Percentiles rank a stretch among this genome's conserved stretches.
Conservation (phyloP, 768 basidiomycete genomes). For the Lyophyllum semitale region DNA sequence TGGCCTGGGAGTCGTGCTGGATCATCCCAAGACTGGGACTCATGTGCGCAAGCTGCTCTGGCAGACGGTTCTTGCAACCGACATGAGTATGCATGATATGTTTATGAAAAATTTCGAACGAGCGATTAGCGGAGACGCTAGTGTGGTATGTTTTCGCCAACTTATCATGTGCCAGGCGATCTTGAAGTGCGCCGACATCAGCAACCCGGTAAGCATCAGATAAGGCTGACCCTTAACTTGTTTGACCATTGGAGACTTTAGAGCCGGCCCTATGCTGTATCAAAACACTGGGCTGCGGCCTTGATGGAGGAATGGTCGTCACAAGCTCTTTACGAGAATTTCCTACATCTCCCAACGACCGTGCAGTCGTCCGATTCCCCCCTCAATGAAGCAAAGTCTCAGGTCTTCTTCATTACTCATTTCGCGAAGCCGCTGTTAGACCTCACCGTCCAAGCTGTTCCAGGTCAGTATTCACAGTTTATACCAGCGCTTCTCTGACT, state of each 20-base stretch:
- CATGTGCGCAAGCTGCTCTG: slow-evolving; percentile 75
- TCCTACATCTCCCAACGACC: slow-evolving; percentile 72
- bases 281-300: slow-evolving; percentile 90
- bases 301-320: slow-evolving; percentile 88
- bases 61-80: slow-evolving; percentile 86
- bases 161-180: slow-evolving; percentile 85
- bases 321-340: slow-evolving; percentile 85
- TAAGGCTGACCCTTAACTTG: slow-evolving; percentile 2
- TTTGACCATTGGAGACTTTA: slow-evolving; percentile 28
- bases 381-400: slow-evolving; percentile 72
- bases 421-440: slow-evolving; percentile 87
- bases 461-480: slow-evolving; percentile 49
- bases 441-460: slow-evolving; percentile 69
- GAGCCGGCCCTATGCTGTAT: slow-evolving; percentile 92
- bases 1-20: slow-evolving; percentile 70
- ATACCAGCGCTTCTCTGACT: not conserved
- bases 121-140: slow-evolving; percentile 44
- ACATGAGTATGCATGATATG: slow-evolving; percentile 87
- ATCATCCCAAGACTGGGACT: slow-evolving; percentile 47
- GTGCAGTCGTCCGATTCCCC: slow-evolving; percentile 44
- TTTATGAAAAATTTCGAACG: slow-evolving; percentile 74
- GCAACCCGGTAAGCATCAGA: slow-evolving; percentile 80
- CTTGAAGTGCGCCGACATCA: slow-evolving; percentile 98
- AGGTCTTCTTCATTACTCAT: slow-evolving; percentile 84
- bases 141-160: slow-evolving; percentile 48